phyloP scores from a whole-genome alignment of 495 filamentous ascomycete species.

The Baudoinia panamericana region DNA sequence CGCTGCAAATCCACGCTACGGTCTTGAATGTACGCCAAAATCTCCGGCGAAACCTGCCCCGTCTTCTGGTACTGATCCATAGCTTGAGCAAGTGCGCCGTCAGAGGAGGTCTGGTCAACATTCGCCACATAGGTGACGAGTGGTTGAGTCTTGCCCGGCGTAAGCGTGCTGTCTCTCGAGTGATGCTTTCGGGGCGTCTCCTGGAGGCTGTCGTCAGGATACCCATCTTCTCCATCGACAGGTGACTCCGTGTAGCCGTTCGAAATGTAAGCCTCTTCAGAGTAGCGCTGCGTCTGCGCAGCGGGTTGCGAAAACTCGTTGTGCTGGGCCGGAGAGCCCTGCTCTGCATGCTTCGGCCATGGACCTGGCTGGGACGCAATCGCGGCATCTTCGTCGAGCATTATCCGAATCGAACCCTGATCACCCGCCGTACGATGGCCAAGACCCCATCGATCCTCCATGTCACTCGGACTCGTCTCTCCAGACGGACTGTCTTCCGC shows the following conservation, averaged over 20 bases:
- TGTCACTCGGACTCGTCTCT: slow-evolving; percentile 13
- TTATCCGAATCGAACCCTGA: slow-evolving; percentile 18
- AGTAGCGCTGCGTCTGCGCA: background rate
- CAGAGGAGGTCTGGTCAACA: background rate
- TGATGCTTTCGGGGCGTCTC: slow-evolving; percentile 5
- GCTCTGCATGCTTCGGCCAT: slow-evolving; percentile 1
- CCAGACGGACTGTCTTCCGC: slow-evolving; percentile 13
- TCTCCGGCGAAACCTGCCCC: slow-evolving; percentile 20
- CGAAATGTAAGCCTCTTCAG: background rate
- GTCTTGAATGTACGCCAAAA: slow-evolving; percentile 22
- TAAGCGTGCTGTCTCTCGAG: slow-evolving; percentile 8
- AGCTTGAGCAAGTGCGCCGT: slow-evolving; percentile 3
- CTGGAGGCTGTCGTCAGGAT: background rate
- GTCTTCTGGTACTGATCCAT: slow-evolving; percentile 13
- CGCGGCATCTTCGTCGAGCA: slow-evolving; percentile 11
- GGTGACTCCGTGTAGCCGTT: slow-evolving; percentile 5
- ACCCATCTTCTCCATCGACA: background rate
- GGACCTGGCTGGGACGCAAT: background rate
- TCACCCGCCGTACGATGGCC: slow-evolving; percentile 3
- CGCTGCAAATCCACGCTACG: slow-evolving; percentile 23
- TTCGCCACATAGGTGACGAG: background rate
- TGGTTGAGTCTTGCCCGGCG: background rate
- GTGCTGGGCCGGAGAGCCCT: background rate
- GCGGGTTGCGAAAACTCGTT: background rate
- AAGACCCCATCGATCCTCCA: slow-evolving; percentile 17